Evolutionary conservation across 2,329 filamentous ascomycete species (phyloP).

Genomic region (Fusarium praegraminearum): DNA sequence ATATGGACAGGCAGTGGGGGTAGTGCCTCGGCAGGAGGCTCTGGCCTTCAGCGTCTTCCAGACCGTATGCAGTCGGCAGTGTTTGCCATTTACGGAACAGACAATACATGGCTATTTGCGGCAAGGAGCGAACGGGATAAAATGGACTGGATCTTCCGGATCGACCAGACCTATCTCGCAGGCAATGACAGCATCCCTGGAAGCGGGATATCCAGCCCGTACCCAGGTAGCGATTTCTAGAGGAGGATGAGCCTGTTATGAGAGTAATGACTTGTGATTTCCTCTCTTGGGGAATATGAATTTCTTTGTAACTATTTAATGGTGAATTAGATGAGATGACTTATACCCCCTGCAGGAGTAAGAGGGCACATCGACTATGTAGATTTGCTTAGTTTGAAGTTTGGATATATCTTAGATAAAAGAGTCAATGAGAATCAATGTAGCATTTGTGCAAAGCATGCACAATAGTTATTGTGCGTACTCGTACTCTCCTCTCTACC

Average conservation of each 20-base stretch:
- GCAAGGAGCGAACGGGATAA: constrained; percentile 91
- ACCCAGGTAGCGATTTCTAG: constrained; percentile 50
- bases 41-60: constrained; percentile 65
- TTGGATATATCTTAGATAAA: constrained; percentile 45
- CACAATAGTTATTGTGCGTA: background rate
- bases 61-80: constrained; percentile 76
- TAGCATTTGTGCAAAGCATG: constrained; percentile 7
- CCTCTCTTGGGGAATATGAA: constrained; percentile 44
- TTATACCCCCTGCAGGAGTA: constrained; percentile 49
- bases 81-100: constrained; percentile 93
- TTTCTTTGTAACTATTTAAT: constrained; percentile 48
- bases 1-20: constrained; percentile 65
- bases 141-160: constrained; percentile 95
- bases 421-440: constrained; percentile 16
- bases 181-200: constrained; percentile 57
- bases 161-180: constrained; percentile 81
- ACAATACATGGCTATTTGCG: constrained; percentile 96
- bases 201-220: constrained; percentile 55
- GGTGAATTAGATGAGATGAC: constrained; percentile 50
- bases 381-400: constrained; percentile 32
- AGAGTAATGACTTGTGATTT: constrained; percentile 49
- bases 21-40: constrained; percentile 39
- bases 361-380: constrained; percentile 43
- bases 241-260: constrained; percentile 25
- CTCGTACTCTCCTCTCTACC: background rate